phyloP scores from a whole-genome alignment of 805 yeast genomes.

The Wickerhamiella kurtzmanii region DNA sequence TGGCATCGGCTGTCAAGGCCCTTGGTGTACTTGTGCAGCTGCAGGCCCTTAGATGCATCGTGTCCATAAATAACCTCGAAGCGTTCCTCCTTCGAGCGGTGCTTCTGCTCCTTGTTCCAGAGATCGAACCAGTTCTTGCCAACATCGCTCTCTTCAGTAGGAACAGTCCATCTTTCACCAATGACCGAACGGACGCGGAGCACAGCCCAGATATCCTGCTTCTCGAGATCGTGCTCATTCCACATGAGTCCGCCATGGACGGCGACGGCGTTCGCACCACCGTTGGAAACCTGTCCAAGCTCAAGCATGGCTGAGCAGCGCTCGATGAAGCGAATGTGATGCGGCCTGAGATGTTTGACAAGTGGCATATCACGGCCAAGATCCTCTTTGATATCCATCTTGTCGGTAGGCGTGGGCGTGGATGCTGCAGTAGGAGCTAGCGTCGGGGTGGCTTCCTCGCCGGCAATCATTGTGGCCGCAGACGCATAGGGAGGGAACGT shows the following conservation, averaged over 20 bases:
- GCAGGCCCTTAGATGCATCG: conserved; percentile 69
- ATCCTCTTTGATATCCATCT: neutral
- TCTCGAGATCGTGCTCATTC: conserved; percentile 37
- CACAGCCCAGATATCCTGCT: conserved; percentile 49
- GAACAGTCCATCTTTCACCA: conserved; percentile 46
- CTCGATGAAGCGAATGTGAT: conserved; percentile 48
- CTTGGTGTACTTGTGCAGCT: conserved; percentile 46
- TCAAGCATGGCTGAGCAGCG: conserved; percentile 50
- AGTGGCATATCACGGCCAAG: conserved; percentile 27
- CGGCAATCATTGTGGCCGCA: conserved; percentile 12
- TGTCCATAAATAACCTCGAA: conserved; percentile 67
- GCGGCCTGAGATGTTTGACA: conserved; percentile 42
- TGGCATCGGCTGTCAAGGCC: conserved; percentile 82
- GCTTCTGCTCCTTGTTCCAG: conserved; percentile 35
- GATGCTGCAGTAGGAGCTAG: conserved; percentile 9
- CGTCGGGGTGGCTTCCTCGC: conserved; percentile 10
- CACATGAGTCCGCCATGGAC: conserved; percentile 78
- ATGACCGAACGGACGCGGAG: conserved; percentile 58
- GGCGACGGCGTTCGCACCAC: conserved; percentile 37
- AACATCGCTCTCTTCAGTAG: conserved; percentile 35
- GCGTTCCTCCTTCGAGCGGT: conserved; percentile 20
- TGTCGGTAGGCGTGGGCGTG: neutral
- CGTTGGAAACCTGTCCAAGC: conserved; percentile 41
- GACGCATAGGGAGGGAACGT: conserved; percentile 20
- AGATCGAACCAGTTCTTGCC: conserved; percentile 45